These are phyloP conservation scores for Volvox africanus DNA, from an alignment of 139 green algal species.

Conservation along the genomic window DNA sequence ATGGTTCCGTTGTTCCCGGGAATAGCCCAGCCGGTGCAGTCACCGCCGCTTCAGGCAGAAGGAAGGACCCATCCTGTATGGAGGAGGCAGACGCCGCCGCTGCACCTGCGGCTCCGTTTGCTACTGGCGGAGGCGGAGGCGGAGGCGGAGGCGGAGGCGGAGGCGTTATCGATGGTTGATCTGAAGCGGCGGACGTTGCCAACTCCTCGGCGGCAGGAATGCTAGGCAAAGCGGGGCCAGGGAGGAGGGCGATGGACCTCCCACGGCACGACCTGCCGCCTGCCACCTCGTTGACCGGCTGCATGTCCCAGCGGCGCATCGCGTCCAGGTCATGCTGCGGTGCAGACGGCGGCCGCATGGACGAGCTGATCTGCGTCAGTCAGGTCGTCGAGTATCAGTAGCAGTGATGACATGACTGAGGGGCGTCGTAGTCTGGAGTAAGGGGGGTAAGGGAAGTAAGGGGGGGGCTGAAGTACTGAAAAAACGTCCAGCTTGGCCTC, in stretches of 20 bases:
- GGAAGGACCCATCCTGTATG: too few relatives aligned
- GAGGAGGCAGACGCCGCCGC: background rate
- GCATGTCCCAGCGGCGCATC: background rate
- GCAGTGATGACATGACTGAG: too few relatives aligned
- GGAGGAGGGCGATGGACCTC: background rate
- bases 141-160: background rate
- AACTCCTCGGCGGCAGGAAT: background rate
- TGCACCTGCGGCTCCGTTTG: background rate
- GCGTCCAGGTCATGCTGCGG: background rate
- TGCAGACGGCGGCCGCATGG: too few relatives aligned
- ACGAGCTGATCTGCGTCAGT: too few relatives aligned
- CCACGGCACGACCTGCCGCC: background rate
- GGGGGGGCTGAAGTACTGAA: too few relatives aligned
- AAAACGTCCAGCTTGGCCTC: too few relatives aligned
- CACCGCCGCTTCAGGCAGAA: background rate
- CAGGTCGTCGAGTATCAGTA: too few relatives aligned
- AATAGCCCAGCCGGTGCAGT: background rate
- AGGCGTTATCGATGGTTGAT: background rate
- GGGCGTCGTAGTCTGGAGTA: too few relatives aligned
- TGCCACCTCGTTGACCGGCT: background rate
- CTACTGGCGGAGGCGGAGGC: background rate
- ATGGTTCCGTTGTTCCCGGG: background rate
- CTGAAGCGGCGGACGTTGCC: background rate
- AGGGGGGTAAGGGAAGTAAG: too few relatives aligned
- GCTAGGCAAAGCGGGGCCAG: background rate